These are phyloP conservation scores for Candida suzukii DNA, from an alignment of 805 yeast species.

Conservation along the genomic window DNA sequence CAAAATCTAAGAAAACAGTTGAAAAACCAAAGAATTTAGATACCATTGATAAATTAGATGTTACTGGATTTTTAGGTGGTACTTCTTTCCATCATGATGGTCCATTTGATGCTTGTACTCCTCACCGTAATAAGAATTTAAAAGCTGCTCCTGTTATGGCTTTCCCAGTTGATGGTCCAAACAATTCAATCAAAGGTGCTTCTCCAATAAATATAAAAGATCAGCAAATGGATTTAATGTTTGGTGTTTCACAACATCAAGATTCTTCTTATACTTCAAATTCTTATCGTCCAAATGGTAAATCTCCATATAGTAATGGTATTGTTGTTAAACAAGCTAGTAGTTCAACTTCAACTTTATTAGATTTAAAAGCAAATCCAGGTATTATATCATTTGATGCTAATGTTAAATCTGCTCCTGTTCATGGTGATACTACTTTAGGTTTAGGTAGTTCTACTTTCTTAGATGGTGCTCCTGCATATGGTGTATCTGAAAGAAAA, in stretches of 20 bases:
- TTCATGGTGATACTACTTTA: conserved; percentile 80
- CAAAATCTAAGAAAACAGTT: conserved; percentile 30
- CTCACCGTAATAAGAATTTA: conserved; percentile 77
- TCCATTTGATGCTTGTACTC: conserved; percentile 97
- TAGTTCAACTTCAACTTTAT: conserved; percentile 15
- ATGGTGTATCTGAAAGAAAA: conserved; percentile 25
- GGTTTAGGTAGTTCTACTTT: conserved; percentile 93
- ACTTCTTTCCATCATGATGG: conserved; percentile 98
- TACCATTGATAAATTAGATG: conserved; percentile 92
- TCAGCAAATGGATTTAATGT: conserved; percentile 64
- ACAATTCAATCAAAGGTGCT: conserved; percentile 70
- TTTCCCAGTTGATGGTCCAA: conserved; percentile 94
- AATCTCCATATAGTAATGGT: conserved; percentile 25
- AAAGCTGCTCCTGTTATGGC: conserved; percentile 89
- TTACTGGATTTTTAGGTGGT: conserved; percentile 88
- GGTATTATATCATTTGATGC: conserved; percentile 66
- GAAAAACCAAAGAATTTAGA: conserved; percentile 71
- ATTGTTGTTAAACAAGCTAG: conserved; percentile 21
- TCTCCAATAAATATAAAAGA: conserved; percentile 48
- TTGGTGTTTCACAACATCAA: conserved; percentile 56
- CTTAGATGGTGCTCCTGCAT: conserved; percentile 93
- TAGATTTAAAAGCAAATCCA: conserved; percentile 43
- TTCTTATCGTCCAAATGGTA: conserved; percentile 8
- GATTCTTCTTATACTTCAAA: conserved; percentile 31
- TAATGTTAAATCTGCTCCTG: conserved; percentile 54